Percentiles rank a stretch among this genome's conserved stretches.
Conservation (phyloP, 2,329 filamentous ascomycete species). For the Corynespora cassiicola region DNA sequence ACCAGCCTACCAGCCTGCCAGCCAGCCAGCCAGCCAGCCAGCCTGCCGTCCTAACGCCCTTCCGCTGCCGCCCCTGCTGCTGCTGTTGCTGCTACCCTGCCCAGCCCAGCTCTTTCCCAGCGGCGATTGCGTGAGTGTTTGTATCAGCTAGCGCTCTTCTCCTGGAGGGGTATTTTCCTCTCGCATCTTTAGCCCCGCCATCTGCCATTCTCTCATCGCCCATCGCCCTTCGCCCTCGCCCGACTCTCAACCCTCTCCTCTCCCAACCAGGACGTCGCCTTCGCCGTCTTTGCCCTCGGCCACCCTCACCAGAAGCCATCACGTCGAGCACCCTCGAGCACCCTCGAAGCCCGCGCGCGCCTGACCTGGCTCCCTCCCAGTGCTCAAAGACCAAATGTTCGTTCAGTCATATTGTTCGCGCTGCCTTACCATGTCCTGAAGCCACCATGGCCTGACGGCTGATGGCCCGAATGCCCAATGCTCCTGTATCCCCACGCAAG, state of each 20-base stretch:
- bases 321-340: slow-evolving; percentile 17
- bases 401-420: slow-evolving; percentile 46
- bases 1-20: background rate
- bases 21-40: no score
- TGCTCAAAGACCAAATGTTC: slow-evolving; percentile 46
- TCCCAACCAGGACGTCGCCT: slow-evolving; percentile 24
- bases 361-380: slow-evolving; percentile 28
- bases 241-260: slow-evolving; percentile 27
- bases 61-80: no score
- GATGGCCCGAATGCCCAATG: slow-evolving; percentile 25
- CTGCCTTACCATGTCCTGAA: slow-evolving; percentile 26
- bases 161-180: slow-evolving; percentile 19
- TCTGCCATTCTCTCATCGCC: slow-evolving; percentile 2
- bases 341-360: slow-evolving; percentile 28
- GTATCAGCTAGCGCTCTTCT: slow-evolving; percentile 28
- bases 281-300: slow-evolving; percentile 20
- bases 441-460: slow-evolving; percentile 36
- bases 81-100: no score
- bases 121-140: slow-evolving; percentile 25
- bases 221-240: slow-evolving; percentile 34
- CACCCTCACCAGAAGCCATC: slow-evolving; percentile 22
- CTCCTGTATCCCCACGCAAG: no score
- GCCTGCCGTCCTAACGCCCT: no score
- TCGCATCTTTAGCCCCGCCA: slow-evolving; percentile 17
- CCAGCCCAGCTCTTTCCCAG: no score